A percentile compares a stretch with the other conserved stretches of the same genome.
phyloP scores from a whole-genome alignment of 345 rosid genomes.

The Eucalyptus coolabah region DNA sequence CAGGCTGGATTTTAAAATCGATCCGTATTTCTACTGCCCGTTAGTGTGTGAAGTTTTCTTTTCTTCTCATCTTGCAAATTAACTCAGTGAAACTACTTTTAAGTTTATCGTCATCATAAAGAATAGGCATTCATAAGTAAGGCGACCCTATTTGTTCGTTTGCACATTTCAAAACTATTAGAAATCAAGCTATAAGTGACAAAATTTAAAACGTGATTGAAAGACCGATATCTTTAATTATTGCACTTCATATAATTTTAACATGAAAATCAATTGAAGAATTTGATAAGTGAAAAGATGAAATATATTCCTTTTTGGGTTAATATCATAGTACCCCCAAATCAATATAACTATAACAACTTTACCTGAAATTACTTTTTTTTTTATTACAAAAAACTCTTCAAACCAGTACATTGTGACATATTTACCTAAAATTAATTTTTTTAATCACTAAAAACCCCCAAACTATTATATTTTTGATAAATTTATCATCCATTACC shows the following conservation, averaged over 20 bases:
- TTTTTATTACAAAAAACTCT: neutral
- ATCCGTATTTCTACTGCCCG: neutral
- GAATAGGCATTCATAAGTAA: neutral
- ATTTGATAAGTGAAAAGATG: neutral
- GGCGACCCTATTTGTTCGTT: neutral
- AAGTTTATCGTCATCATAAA: neutral
- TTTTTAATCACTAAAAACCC: too few species aligned
- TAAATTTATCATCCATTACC: neutral
- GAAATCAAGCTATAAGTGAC: neutral
- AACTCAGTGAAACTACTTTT: neutral
- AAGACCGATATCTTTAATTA: neutral
- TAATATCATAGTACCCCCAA: neutral
- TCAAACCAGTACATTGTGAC: too few species aligned
- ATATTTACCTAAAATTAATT: too few species aligned
- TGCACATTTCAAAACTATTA: neutral
- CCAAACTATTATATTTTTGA: too few species aligned
- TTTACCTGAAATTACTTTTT: too few species aligned
- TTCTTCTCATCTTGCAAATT: neutral
- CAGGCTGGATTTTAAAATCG: neutral
- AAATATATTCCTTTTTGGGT: neutral
- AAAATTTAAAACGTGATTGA: neutral
- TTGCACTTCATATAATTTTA: neutral
- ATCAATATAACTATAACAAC: too few species aligned
- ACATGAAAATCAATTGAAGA: neutral
- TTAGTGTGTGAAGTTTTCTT: neutral